Evolutionary conservation across 345 rosid genomes (phyloP), one percentile per base, ranked within the genome.

Genomic region (Populus nigra): DNA sequence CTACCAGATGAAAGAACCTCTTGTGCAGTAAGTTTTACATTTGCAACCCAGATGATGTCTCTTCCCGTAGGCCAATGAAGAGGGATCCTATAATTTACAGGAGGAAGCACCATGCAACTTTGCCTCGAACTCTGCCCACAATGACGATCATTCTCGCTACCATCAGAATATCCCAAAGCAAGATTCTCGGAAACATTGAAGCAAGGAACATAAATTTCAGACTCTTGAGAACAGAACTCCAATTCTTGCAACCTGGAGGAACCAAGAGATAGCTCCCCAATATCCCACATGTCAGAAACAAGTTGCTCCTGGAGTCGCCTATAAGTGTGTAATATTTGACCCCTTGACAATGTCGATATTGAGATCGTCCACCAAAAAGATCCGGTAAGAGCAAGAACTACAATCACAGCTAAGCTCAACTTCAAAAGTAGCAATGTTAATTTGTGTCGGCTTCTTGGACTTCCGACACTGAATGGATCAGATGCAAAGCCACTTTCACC

Each of bases 11-110:
- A 90, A 81, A 96, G 89, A 5, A 96, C 96, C 85, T 96, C 96
- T 70, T 96, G 88, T 72, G 97, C 97, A 61, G 92, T 92, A 79
- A 96, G 91, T 80, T 89, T 90, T 69, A 91, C 99, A 84, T 96
- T 96, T 18, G 89, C 74, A 81, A 83, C 87, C 99, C 99, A 96
- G 39, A 92, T 94, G 41, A 96, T 82, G 85, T 96, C 99, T 83
- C 89, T 91, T 75, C 99, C 99, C 5, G 93, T 91, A 15, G 98
- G 98, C 99, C 98, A 96, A 80, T 96, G 87, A 84, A 94, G 93
- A 80, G 99, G 99, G 73, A 96, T 85, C 81, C 84, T 88, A 83
- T 96, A 96, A 13, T 89, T 89, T 39, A 79, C 78, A 0, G 98
- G 98, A 39, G 99, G 93, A 73, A 90, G 87, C 6, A 84, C 89